Base-by-base conservation (phyloP, 257 asterid genomes). In the Solanum arcanum region DNA sequence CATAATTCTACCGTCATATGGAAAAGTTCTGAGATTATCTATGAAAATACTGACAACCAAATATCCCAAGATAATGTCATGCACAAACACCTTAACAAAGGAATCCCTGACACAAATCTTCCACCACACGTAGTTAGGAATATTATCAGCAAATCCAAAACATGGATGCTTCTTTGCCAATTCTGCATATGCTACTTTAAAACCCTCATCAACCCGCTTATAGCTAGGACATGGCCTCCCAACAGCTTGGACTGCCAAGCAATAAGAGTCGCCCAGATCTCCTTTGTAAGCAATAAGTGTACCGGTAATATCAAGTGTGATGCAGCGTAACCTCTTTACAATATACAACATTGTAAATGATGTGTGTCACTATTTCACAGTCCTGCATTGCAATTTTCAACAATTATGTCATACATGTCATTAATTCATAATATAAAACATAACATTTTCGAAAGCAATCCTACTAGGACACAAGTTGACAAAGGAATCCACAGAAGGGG, bases 251-350 rank as follows among this genome's bases (percentile, higher is more conserved):
- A 98, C 99, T 86, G 99, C 98, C 98, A 97, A 94, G 92, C 99
- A 97, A 87, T 97, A 97, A 92, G 96, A 97, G 91, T 97, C 99
- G 14, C 99, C 99, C 52, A 97, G 99, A 89, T 97, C 96, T 87
- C 99, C 99, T 91, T 97, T 97, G 92, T 97, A 97, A 87, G 99
- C 99, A 70, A 97, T 90, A 86, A 97, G 94, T 6, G 99, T 97
- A 74, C 99, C 99, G 5, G 99, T 97, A 86, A 97, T 99, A 92
- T 95, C 99, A 88, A 97, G 92, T 3, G 98, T 97, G 88, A 97
- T 87, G 88, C 97, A 91, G 5, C 97, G 96, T 78, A 97, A 90
- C 88, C 91, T 97, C 21, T 89, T 60, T 60, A 97, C 90, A 81
- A 93, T 84, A 62, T 98, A 94, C 98, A 97, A 94, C 99, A 97